Evolutionary conservation across 352 stramenopile species (phyloP).

Genomic region (Pythium rhizo-oryzae): DNA sequence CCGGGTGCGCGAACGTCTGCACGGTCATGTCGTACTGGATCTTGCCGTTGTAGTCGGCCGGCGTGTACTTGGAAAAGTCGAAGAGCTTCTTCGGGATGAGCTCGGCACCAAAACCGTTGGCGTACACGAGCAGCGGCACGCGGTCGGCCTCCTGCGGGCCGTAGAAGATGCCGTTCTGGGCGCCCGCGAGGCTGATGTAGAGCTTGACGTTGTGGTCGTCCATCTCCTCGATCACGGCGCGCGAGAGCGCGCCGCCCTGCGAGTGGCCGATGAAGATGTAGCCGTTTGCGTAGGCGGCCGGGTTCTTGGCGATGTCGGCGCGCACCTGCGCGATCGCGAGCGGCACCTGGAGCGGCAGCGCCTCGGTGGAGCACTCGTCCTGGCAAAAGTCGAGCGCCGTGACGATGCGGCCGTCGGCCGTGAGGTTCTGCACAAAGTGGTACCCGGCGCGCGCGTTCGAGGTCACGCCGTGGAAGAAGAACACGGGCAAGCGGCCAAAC

Average conservation of each 20-base stretch:
- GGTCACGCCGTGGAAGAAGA: constrained; percentile 57
- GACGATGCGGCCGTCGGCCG: constrained; percentile 34
- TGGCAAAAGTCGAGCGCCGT: constrained; percentile 43
- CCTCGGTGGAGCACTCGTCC: constrained; percentile 37
- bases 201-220: constrained; percentile 51
- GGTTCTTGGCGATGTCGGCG: constrained; percentile 33
- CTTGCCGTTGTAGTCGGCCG: constrained; percentile 32
- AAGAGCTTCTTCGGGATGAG: constrained; percentile 28
- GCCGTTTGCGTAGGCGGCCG: constrained; percentile 35
- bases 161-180: constrained; percentile 63
- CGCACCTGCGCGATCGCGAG: constrained; percentile 48
- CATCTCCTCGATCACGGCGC: constrained; percentile 54
- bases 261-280: constrained; percentile 60
- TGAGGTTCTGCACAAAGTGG: constrained; percentile 42
- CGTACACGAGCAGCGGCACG: constrained; percentile 36
- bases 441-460: constrained; percentile 34
- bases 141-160: constrained; percentile 39
- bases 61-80: constrained; percentile 38
- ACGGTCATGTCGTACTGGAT: constrained; percentile 41
- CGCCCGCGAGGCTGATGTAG: constrained; percentile 48
- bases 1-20: constrained; percentile 28
- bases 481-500: constrained; percentile 33
- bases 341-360: constrained; percentile 37
- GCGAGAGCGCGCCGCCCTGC: constrained; percentile 41
- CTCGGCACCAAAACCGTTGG: constrained; percentile 31